phyloP scores from a whole-genome alignment of 495 filamentous ascomycete species.

The Podospora didyma region DNA sequence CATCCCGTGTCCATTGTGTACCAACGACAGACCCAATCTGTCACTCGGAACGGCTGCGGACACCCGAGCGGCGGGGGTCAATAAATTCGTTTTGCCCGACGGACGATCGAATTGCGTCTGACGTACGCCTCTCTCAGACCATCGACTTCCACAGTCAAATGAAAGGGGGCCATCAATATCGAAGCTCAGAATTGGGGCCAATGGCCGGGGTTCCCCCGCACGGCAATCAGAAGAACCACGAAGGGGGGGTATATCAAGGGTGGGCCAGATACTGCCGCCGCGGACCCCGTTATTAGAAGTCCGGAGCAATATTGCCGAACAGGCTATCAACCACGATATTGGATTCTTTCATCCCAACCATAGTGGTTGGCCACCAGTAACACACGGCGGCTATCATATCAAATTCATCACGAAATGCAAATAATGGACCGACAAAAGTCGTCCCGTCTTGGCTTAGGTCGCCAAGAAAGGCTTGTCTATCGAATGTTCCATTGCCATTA shows the following conservation, averaged over 20 bases:
- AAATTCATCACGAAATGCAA: background rate
- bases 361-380: slow-evolving; percentile 9
- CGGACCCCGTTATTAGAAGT: background rate
- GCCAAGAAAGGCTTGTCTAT: background rate
- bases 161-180: slow-evolving; percentile 3
- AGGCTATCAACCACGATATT: slow-evolving; percentile 26
- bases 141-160: too few relatives aligned
- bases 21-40: too few relatives aligned
- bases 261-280: slow-evolving; percentile 10
- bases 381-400: too few relatives aligned
- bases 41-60: too few relatives aligned
- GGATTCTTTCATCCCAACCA: slow-evolving; percentile 7
- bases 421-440: background rate
- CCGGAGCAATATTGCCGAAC: slow-evolving; percentile 23
- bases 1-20: too few relatives aligned
- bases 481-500: too few relatives aligned
- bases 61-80: too few relatives aligned
- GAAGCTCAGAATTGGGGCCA: background rate
- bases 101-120: too few relatives aligned
- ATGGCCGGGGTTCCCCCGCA: slow-evolving; percentile 4
- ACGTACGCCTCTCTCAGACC: too few relatives aligned
- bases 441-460: slow-evolving; percentile 11
- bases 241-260: slow-evolving; percentile 1
- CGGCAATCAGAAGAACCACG: too few relatives aligned
- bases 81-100: too few relatives aligned